Evolutionary conservation across 225 moss, liverwort and hornwort species (phyloP), one percentile per base, ranked within the genome.

Genomic region (Physcomitrium patens): DNA sequence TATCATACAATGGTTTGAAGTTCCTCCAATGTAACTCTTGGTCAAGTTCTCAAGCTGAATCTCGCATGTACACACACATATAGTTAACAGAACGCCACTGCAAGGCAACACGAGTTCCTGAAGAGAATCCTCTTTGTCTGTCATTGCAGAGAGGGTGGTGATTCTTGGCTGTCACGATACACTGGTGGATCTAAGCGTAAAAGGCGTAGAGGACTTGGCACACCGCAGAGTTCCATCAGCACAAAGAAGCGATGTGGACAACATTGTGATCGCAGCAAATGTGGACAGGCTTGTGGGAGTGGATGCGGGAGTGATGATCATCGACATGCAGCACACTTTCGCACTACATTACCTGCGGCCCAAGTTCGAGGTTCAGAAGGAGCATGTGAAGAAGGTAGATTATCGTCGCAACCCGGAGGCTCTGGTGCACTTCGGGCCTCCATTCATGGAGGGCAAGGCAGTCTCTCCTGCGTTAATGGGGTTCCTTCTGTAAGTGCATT

Each of bases 381-480:
- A 72, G 18, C 88, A 91, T 27, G 89, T 91, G 37, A 45, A 80
- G 14, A 68, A 11, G 9, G 0, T 23, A 2, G 88, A 87, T 75
- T 81, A 82, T 65, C 79, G 67, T 58, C 91, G 91, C 66, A 95
- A 91, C 56, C 86, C 78, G 63, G 90, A 91, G 23, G 88, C 86
- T 49, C 71, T 93, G 23, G 69, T 90, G 60, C 90, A 95, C 72
- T 93, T 95, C 48, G 80, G 77, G 47, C 89, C 89, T 45, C 77
- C 95, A 3, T 93, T 78, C 64, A 95, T 95, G 91, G 88, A 90
- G 67, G 95, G 95, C 66, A 95, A 91, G 68, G 93, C 95, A 54
- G 82, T 95, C 0, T 95, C 89, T 10, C 43, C 81, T 7, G 37
- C 44, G 50, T 61, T 95, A 79, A 88, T 95, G 50, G 89, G 95